Percentiles rank a stretch among this genome's conserved stretches.
Conservation (phyloP, 768 basidiomycete species). For the Fomitopsis pulvina region DNA sequence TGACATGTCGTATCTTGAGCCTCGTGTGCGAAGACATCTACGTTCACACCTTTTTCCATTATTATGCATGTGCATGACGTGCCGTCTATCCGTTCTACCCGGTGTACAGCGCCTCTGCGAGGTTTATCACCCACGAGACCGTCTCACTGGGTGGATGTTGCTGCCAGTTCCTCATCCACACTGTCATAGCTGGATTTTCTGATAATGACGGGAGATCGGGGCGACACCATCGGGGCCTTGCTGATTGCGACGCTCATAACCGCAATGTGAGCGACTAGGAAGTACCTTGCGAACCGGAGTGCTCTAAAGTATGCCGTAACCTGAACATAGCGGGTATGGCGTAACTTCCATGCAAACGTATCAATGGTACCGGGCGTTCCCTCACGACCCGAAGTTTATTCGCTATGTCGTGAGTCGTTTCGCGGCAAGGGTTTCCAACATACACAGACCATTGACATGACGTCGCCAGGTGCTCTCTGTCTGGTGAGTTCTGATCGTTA, state of each 20-base stretch:
- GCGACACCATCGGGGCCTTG: slow-evolving; percentile 12
- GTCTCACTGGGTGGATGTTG: too few species aligned
- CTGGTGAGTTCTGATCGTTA: not conserved
- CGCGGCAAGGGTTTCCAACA: not conserved
- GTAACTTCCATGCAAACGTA: slow-evolving; percentile 11
- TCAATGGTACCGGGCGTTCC: slow-evolving; percentile 5
- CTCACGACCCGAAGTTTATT: slow-evolving; percentile 6
- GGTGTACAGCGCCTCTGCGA: too few species aligned
- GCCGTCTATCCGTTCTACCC: too few species aligned
- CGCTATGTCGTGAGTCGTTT: slow-evolving; percentile 6
- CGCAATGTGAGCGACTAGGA: slow-evolving; percentile 6
- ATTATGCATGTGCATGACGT: too few species aligned
- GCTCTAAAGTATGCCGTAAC: not conserved
- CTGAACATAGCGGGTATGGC: slow-evolving; percentile 4
- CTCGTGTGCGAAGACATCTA: too few species aligned
- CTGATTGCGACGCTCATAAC: slow-evolving; percentile 10
- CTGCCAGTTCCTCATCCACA: too few species aligned
- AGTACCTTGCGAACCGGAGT: not conserved
- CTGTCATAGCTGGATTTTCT: too few species aligned
- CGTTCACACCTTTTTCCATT: too few species aligned
- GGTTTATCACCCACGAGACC: too few species aligned
- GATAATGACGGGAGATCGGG: not conserved
- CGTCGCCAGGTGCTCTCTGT: not conserved
- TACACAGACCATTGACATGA: too few species aligned
- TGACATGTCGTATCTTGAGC: too few species aligned